These are phyloP conservation scores for Dioscorea dumetorum DNA, from an alignment of 106 monocot species.

Conservation along the genomic window DNA sequence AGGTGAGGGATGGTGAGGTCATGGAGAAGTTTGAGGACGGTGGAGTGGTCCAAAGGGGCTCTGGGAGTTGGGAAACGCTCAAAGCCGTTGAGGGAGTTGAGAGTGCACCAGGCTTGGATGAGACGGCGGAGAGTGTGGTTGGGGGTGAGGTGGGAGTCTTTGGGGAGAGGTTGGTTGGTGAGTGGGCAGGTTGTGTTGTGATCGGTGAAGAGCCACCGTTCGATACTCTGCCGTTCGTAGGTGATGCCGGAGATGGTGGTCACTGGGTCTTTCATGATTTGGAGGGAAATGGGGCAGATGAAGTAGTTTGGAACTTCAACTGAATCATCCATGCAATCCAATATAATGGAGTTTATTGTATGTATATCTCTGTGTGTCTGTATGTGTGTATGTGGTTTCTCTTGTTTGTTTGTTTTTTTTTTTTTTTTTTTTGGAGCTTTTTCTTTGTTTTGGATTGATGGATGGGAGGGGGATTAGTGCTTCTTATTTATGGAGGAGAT, in stretches of 20 bases:
- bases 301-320: constrained; percentile 49
- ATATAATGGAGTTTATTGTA: no score
- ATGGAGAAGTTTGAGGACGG: constrained; percentile 11
- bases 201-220: constrained; percentile 39
- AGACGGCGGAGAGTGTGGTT: constrained; percentile 67
- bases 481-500: no score
- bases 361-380: no score
- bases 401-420: no score
- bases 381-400: no score
- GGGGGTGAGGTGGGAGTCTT: constrained; percentile 25
- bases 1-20: constrained; percentile 13
- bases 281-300: constrained; percentile 61
- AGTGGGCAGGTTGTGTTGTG: constrained; percentile 31
- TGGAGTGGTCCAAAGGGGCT: constrained; percentile 8
- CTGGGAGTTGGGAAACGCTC: constrained; percentile 35
- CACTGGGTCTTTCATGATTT: constrained; percentile 66
- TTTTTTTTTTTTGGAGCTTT: not conserved
- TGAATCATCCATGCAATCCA: not conserved
- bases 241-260: constrained; percentile 56
- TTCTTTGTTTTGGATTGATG: no score
- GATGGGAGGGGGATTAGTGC: no score
- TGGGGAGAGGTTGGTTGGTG: constrained; percentile 39
- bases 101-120: constrained; percentile 49
- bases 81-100: constrained; percentile 21
- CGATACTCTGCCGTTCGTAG: constrained; percentile 57